Conservation (phyloP, 2,329 filamentous ascomycete species). For the Chaetomium sp. region DNA sequence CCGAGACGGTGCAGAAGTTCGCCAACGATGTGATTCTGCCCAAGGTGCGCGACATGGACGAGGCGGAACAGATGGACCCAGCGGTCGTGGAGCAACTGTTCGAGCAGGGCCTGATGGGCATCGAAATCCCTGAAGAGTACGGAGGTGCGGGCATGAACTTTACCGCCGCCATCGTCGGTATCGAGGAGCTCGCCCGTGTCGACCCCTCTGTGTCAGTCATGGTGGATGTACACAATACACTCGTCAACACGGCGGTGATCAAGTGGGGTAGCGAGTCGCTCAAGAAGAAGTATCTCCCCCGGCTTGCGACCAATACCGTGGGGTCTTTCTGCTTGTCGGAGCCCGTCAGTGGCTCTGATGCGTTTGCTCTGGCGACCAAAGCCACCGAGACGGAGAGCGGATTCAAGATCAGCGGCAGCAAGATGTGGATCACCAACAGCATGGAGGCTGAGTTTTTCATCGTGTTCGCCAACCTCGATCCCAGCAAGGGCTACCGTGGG, state of each 20-base stretch:
- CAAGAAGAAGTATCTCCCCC: constrained; percentile 87
- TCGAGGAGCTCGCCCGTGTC: constrained; percentile 91
- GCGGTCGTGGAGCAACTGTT: constrained; percentile 87
- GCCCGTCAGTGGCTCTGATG: constrained; percentile 90
- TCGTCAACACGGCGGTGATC: constrained; percentile 90
- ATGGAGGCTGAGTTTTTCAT: constrained; percentile 95
- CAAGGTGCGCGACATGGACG: constrained; percentile 95
- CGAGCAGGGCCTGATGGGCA: constrained; percentile 94
- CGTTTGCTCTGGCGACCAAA: constrained; percentile 91
- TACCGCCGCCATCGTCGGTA: constrained; percentile 90
- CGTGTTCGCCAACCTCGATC: constrained; percentile 95
- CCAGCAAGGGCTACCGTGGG: constrained; percentile 90
- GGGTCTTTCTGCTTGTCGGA: constrained; percentile 92
- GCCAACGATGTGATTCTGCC: constrained; percentile 86
- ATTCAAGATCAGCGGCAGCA: constrained; percentile 85
- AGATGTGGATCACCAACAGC: constrained; percentile 99
- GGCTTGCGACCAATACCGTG: constrained; percentile 84
- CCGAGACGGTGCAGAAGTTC: constrained; percentile 87
- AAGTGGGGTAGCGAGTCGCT: constrained; percentile 77
- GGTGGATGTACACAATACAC: constrained; percentile 96
- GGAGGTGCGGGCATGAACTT: constrained; percentile 99
- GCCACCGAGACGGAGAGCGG: constrained; percentile 80
- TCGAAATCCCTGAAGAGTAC: constrained; percentile 97
- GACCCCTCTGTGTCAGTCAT: constrained; percentile 94
- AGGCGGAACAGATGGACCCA: constrained; percentile 91